These are phyloP conservation scores for Fusarium albidum DNA, from an alignment of 2,329 filamentous ascomycete species.

Conservation along the genomic window DNA sequence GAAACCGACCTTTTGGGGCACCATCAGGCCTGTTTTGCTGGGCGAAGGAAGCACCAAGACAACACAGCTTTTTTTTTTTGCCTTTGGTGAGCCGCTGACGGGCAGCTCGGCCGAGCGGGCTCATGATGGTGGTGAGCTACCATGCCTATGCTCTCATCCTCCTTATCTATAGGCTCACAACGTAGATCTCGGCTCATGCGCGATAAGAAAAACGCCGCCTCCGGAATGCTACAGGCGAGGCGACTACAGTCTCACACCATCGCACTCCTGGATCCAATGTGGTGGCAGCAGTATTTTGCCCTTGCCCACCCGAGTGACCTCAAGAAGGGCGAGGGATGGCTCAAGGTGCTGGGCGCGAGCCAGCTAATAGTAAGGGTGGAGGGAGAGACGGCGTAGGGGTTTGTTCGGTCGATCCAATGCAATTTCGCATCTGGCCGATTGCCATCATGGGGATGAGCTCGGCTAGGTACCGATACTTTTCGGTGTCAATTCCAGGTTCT, in stretches of 20 bases:
- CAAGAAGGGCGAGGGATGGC: slow-evolving; percentile 15
- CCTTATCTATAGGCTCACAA: slow-evolving; percentile 31
- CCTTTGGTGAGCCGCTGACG: slow-evolving; percentile 32
- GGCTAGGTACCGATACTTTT: slow-evolving; percentile 38
- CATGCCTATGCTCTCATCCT: slow-evolving; percentile 11
- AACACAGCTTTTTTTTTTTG: slow-evolving; percentile 12
- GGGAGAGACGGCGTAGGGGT: slow-evolving; percentile 14
- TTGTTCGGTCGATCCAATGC: slow-evolving; percentile 28
- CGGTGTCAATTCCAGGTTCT: slow-evolving; percentile 1
- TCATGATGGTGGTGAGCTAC: slow-evolving; percentile 4
- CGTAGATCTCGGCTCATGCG: slow-evolving; percentile 22
- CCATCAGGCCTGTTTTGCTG: slow-evolving; percentile 40
- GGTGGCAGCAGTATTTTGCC: slow-evolving; percentile 13
- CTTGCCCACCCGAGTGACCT: slow-evolving; percentile 19
- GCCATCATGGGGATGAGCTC: slow-evolving; percentile 24
- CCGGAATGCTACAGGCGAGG: slow-evolving; percentile 17
- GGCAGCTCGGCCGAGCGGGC: slow-evolving; percentile 41
- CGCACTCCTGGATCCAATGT: slow-evolving; percentile 8
- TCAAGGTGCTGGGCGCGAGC: neutral
- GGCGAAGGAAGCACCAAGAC: slow-evolving; percentile 8
- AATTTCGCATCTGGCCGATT: slow-evolving; percentile 38
- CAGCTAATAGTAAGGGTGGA: slow-evolving; percentile 9
- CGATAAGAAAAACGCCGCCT: slow-evolving; percentile 25
- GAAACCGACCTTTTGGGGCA: slow-evolving; percentile 44
- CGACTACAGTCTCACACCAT: slow-evolving; percentile 37